phyloP scores from a whole-genome alignment of 1,284 basidiomycete species.

The Takashimella tepidaria region DNA sequence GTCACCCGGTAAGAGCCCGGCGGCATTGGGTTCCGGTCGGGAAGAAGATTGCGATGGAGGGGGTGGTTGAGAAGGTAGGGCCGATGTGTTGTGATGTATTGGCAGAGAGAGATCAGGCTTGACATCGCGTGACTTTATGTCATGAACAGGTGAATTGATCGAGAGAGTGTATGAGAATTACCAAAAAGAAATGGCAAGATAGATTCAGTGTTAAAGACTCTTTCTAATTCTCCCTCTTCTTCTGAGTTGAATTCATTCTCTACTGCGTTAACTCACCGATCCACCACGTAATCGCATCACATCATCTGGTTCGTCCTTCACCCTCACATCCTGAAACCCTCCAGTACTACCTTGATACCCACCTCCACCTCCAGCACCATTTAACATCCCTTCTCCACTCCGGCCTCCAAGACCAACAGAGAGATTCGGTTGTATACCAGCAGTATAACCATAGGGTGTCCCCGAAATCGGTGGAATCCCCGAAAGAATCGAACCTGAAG shows the following conservation, averaged over 20 bases:
- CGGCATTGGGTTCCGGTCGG: slow-evolving; percentile 45
- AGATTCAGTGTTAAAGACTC: too few relatives aligned
- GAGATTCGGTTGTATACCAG: background rate
- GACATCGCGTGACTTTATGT: slow-evolving; percentile 9
- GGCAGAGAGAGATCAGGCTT: slow-evolving; percentile 9
- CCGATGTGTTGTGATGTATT: too few relatives aligned
- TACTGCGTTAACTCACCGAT: slow-evolving; percentile 24
- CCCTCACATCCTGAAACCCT: slow-evolving; percentile 17
- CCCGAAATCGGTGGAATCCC: background rate
- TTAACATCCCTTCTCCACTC: background rate
- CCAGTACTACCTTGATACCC: too few relatives aligned
- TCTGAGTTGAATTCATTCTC: too few relatives aligned
- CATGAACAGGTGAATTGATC: too few relatives aligned
- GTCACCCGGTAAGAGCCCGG: slow-evolving; percentile 49
- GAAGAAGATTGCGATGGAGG: too few relatives aligned
- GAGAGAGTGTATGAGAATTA: too few relatives aligned
- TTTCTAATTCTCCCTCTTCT: too few relatives aligned
- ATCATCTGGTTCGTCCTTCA: slow-evolving; percentile 44
- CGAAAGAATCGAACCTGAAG: background rate
- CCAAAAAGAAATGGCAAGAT: too few relatives aligned
- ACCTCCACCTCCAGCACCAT: background rate
- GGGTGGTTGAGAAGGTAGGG: background rate
- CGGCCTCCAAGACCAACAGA: background rate
- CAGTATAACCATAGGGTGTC: background rate
- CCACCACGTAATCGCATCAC: slow-evolving; percentile 37